Evolutionary conservation across 306 rosid genomes (phyloP).

Genomic region (Purshia tridentata): DNA sequence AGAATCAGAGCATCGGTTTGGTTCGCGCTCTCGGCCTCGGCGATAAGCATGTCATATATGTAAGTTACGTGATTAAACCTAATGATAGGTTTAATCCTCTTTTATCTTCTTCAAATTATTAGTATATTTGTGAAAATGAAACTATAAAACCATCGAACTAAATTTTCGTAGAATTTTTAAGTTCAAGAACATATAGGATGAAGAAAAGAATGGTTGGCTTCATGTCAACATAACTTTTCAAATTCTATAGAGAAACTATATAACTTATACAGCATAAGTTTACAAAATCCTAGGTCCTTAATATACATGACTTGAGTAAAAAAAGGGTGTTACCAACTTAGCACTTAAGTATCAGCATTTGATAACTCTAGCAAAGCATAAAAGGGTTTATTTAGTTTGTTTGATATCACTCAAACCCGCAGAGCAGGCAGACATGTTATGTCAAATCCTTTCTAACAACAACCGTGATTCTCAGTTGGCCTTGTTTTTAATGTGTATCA

Average conservation of each 20-base stretch:
- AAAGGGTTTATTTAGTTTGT: too few relatives aligned
- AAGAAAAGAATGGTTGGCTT: not conserved
- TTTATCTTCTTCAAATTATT: not conserved
- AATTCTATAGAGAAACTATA: not conserved
- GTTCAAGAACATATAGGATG: not conserved
- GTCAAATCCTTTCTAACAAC: too few relatives aligned
- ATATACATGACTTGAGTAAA: not conserved
- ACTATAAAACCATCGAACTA: not conserved
- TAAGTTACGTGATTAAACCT: slow-evolving; percentile 26
- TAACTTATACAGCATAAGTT: not conserved
- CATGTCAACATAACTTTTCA: not conserved
- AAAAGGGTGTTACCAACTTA: not conserved
- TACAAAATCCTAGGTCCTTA: not conserved
- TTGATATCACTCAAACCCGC: too few relatives aligned
- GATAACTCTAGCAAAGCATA: not conserved
- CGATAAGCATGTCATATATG: slow-evolving; percentile 66
- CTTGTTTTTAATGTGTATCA: too few relatives aligned
- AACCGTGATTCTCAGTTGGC: too few relatives aligned
- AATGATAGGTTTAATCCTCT: not conserved
- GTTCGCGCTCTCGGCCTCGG: slow-evolving; percentile 86
- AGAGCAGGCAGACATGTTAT: too few relatives aligned
- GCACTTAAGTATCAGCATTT: not conserved
- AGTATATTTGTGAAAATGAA: not conserved
- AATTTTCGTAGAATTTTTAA: not conserved
- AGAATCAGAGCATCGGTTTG: slow-evolving; percentile 88